Evolutionary conservation across 805 yeast genomes (phyloP).

Genomic region (Candida verbasci): DNA sequence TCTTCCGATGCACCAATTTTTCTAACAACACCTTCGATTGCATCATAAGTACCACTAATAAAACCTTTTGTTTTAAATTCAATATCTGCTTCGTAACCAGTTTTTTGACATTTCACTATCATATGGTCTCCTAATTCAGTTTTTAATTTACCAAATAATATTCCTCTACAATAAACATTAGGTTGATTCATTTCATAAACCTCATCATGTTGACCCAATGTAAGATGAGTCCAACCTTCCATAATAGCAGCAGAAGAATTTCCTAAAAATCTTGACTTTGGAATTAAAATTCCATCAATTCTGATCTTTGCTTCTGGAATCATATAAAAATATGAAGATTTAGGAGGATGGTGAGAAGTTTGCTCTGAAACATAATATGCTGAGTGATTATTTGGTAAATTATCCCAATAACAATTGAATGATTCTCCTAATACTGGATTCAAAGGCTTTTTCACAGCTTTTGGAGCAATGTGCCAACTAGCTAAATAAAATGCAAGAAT

Average conservation of each 20-base stretch:
- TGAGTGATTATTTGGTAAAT: conserved; percentile 57
- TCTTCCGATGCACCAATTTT: conserved; percentile 40
- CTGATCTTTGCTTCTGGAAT: conserved; percentile 77
- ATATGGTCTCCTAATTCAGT: conserved; percentile 92
- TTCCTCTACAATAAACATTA: conserved; percentile 91
- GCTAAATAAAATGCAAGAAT: conserved; percentile 88
- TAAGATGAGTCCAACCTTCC: conserved; percentile 81
- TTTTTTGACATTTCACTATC: conserved; percentile 59
- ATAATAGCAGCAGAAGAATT: conserved; percentile 95
- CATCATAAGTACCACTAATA: conserved; percentile 87
- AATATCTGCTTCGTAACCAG: conserved; percentile 66
- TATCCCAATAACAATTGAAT: conserved; percentile 89
- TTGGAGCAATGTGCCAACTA: conserved; percentile 98
- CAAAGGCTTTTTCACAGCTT: conserved; percentile 95
- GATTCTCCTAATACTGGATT: conserved; percentile 93
- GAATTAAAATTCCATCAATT: conserved; percentile 85
- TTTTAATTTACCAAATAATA: conserved; percentile 83
- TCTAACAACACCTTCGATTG: conserved; percentile 71
- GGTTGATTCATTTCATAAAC: conserved; percentile 88
- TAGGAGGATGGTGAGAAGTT: conserved; percentile 98
- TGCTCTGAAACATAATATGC: conserved; percentile 92
- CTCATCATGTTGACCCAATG: conserved; percentile 65
- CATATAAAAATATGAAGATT: conserved; percentile 86
- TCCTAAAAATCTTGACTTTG: conserved; percentile 85
- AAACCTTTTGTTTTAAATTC: conserved; percentile 96